These are phyloP conservation scores for Calonectria leucothoes DNA, from an alignment of 2,329 filamentous ascomycete species.

Conservation along the genomic window DNA sequence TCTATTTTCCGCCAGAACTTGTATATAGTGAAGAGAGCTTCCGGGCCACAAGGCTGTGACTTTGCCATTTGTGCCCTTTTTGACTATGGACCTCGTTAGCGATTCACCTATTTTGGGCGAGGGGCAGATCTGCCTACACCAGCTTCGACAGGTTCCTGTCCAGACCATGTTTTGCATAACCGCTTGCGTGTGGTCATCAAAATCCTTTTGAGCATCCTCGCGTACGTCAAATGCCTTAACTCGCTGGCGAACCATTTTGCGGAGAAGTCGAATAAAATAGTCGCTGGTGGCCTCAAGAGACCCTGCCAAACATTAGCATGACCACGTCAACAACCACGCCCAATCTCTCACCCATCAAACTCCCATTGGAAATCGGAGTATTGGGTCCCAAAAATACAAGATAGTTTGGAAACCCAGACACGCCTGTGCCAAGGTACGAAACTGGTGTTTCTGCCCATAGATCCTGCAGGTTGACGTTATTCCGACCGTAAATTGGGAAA, in stretches of 20 bases:
- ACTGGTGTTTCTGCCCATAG: slow-evolving; percentile 35
- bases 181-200: slow-evolving; percentile 54
- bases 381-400: slow-evolving; percentile 47
- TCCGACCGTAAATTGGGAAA: slow-evolving; percentile 36
- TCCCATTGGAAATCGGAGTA: slow-evolving; percentile 42
- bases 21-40: slow-evolving; percentile 59
- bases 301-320: slow-evolving; percentile 15
- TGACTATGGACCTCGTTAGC: slow-evolving; percentile 20
- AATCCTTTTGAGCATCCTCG: slow-evolving; percentile 55
- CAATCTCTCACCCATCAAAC: slow-evolving; percentile 32
- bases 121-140: slow-evolving; percentile 50
- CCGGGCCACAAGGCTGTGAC: slow-evolving; percentile 56
- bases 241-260: slow-evolving; percentile 34
- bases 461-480: slow-evolving; percentile 30
- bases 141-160: slow-evolving; percentile 55
- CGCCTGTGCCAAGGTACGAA: slow-evolving; percentile 47
- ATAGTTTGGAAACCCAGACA: slow-evolving; percentile 42
- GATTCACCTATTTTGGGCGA: background rate
- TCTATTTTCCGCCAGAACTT: slow-evolving; percentile 48
- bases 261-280: slow-evolving; percentile 41
- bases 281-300: slow-evolving; percentile 41
- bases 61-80: slow-evolving; percentile 49
- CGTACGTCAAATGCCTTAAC: slow-evolving; percentile 35
- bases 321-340: rapidly evolving
- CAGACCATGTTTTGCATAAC: slow-evolving; percentile 58